Base-by-base conservation (phyloP, 352 stramenopile genomes). In the Globisporangium nagaii region DNA sequence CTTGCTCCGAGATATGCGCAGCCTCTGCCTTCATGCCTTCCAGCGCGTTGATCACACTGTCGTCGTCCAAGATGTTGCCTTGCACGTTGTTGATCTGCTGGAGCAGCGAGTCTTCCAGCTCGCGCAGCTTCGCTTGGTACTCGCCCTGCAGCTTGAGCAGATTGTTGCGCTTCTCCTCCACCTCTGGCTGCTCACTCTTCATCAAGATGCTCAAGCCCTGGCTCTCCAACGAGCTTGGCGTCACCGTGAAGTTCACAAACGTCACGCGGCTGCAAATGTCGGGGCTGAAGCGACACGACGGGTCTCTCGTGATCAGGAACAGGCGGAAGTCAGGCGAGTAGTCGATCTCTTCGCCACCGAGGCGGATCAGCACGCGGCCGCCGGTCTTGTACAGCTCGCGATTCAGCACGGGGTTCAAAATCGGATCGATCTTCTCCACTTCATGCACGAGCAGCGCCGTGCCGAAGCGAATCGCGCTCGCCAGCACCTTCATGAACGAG, bases 231-330 rank as follows among this genome's bases (percentile, higher is more conserved):
- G 96, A 98, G 28, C 91, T 98, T 9, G 96, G 96, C 11, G 97
- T 99, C 36, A 99, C 95, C 6, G 97, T 99, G 63, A 99, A 99
- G 73, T 99, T 99, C 15, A 99, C 88, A 58, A 99, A 90, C 15
- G 97, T 99, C 28, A 99, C 96, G 34, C 97, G 94, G 44, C 93
- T 99, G 66, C 96, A 99, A 53, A 99, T 92, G 67, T 99, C 98
- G n/a, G 97, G 97, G 7, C 97, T 96, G 44, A 99, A 97, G 30
- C 96, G 92, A 27, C 97, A 98, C 7, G 88, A 96, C 39, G 96
- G 90, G 65, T 99, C 97, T 61, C 98, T 93, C 22, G 97, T 99
- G 48, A 96, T 97, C n/a, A 99, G 72, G 66, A 99, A 98, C 32
- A 99, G 88, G 54, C 93, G 88, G 71, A 99, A 99, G 51, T 98